Evolutionary conservation across 2,329 filamentous ascomycete genomes (phyloP).

Genomic region (Tolypocladium pustulatum): DNA sequence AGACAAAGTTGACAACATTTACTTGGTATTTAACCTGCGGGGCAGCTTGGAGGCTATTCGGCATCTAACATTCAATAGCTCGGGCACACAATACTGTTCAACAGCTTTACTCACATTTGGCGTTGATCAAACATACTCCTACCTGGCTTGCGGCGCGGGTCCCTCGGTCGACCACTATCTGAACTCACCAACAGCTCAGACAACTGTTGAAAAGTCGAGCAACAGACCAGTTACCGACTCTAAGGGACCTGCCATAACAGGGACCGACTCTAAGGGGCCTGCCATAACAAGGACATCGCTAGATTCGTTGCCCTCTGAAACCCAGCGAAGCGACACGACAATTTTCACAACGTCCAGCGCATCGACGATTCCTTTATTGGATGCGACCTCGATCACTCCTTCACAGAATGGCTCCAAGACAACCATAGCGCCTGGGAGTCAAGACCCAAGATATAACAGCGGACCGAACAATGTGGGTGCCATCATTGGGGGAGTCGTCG

Average conservation of each 20-base stretch:
- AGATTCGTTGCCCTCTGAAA: no score
- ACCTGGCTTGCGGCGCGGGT: not conserved
- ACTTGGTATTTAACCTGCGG: not conserved
- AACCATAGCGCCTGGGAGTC: no score
- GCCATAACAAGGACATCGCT: no score
- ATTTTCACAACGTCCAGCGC: not conserved
- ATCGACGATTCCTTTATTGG: not conserved
- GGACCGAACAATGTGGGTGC: not conserved
- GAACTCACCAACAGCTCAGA: not conserved
- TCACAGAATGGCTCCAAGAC: not conserved
- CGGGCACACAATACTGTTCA: not conserved
- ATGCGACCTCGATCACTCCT: not conserved
- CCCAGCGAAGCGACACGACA: no score
- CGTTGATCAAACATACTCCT: not conserved
- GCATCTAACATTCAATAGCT: not conserved
- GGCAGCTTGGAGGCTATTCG: not conserved
- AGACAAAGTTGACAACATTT: not conserved
- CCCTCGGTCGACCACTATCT: not conserved
- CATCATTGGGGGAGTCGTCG: not conserved
- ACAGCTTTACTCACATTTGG: not conserved
- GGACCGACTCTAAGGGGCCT: no score
- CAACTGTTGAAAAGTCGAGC: not conserved
- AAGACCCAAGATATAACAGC: not conserved
- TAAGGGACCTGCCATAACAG: no score
- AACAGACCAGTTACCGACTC: no score